phyloP scores from a whole-genome alignment of 352 stramenopile species.

The Pythium guiyangense region DNA sequence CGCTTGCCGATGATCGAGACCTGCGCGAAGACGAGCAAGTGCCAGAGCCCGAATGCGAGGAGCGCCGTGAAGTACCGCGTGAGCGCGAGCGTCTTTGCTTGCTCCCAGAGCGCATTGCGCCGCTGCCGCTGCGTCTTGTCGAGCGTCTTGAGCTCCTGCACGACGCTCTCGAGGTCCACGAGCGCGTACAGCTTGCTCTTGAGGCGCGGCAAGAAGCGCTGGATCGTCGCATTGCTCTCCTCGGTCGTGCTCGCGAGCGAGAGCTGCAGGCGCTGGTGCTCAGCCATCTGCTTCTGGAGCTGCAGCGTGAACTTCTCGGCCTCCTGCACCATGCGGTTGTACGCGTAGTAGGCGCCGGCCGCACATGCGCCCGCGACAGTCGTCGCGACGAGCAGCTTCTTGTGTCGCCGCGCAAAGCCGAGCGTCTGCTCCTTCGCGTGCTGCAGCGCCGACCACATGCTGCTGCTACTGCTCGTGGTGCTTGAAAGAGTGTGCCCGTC shows the following conservation, averaged over 20 bases:
- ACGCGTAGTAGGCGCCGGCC: constrained; percentile 62
- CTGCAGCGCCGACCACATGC: constrained; percentile 71
- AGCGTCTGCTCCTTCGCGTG: constrained; percentile 44
- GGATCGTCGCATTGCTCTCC: constrained; percentile 69
- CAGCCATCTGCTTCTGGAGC: constrained; percentile 64
- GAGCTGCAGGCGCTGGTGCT: constrained; percentile 73
- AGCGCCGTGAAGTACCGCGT: constrained; percentile 74
- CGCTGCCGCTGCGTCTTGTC: constrained; percentile 55
- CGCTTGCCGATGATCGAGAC: constrained; percentile 73
- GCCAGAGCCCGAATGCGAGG: constrained; percentile 70
- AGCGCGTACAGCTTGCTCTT: constrained; percentile 55
- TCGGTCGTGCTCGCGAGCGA: constrained; percentile 67
- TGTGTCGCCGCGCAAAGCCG: constrained; percentile 66
- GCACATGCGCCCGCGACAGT: constrained; percentile 43
- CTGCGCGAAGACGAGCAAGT: constrained; percentile 77
- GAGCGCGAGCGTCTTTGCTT: constrained; percentile 65
- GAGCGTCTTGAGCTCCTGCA: constrained; percentile 67
- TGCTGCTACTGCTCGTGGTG: not conserved
- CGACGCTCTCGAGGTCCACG: constrained; percentile 65
- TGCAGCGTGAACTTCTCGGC: constrained; percentile 66
- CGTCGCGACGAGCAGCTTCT: constrained; percentile 50
- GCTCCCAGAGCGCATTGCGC: constrained; percentile 68
- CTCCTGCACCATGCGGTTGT: constrained; percentile 57
- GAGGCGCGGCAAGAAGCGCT: constrained; percentile 65
- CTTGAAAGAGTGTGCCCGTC: too few species aligned